Percentiles rank a stretch among this genome's conserved stretches.
Conservation (phyloP, 1,284 basidiomycete species). For the Marasmius oreades region DNA sequence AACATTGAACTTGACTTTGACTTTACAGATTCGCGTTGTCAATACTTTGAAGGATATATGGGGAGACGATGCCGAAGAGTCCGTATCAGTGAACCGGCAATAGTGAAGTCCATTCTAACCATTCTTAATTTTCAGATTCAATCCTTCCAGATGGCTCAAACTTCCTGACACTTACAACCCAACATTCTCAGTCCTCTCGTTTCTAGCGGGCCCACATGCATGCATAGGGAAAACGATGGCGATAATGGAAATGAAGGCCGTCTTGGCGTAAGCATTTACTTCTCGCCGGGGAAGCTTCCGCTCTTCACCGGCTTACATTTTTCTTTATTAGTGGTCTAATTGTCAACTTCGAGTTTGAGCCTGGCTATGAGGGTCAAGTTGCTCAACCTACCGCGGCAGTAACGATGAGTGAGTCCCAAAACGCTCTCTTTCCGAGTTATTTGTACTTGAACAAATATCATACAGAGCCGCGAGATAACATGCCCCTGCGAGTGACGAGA, state of each 20-base stretch:
- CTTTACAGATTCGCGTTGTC: conserved; percentile 40
- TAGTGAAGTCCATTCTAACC: not conserved
- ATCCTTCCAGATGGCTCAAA: conserved; percentile 40
- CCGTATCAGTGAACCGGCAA: conserved; percentile 6
- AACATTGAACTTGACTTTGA: not conserved
- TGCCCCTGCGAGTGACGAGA: conserved; percentile 20
- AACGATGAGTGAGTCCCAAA: conserved; percentile 39
- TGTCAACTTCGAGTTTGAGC: conserved; percentile 38
- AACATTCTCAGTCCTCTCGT: conserved; percentile 37
- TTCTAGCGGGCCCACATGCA: conserved; percentile 44
- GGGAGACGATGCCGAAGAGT: conserved; percentile 46
- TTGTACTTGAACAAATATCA: not conserved
- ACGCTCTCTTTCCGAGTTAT: conserved; percentile 1
- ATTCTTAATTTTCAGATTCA: conserved; percentile 28
- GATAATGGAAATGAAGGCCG: conserved; percentile 49
- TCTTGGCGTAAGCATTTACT: conserved; percentile 31
- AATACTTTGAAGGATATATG: conserved; percentile 44
- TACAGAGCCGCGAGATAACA: conserved; percentile 20
- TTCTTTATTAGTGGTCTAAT: conserved; percentile 29
- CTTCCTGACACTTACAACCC: conserved; percentile 34
- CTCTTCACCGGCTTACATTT: not conserved
- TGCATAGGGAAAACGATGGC: conserved; percentile 53
- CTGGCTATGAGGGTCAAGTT: conserved; percentile 35
- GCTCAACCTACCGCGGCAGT: conserved; percentile 36
- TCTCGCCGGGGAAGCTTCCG: not conserved